Base-by-base conservation (phyloP, 768 basidiomycete genomes). In the Grammothele lineata region DNA sequence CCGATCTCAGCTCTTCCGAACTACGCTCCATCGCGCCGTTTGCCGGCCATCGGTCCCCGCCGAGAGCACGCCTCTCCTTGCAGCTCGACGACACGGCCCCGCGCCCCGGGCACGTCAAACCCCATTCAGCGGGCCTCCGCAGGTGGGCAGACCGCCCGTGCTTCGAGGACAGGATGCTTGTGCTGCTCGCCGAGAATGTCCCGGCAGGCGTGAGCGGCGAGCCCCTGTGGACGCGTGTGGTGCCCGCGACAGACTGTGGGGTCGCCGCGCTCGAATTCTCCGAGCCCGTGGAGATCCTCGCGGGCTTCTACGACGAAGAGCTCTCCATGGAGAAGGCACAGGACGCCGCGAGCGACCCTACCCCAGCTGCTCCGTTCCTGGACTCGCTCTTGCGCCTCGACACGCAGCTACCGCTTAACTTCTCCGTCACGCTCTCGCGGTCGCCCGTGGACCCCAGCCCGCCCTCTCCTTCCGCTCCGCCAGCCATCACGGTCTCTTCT, bases 221-320 rank as follows among this genome's bases (percentile, higher is more conserved):
- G 17, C 50, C 69, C 27, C 62, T 63, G 15, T 52, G 61, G 39
- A 53, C 59, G 25, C 71, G 67, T 15, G 72, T 85, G 15, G 45
- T 35, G 15, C 46, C 51, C 25, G 75, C 81, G 41, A 67, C 74
- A 15, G 62, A 70, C 24, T 62, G 77, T 18, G 84, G 80, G 26
- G 81, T 89, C 37, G 81, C 86, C 36, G 80, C 80, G 37, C 71
- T 90, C 46, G 87, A 88, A 57, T 85, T 77, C 57, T 85, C 86
- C 5, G 76, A 81, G 47, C 62, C 71, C n/a, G 59, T 87, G 43
- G 85, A 89, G 55, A 68, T 76, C 23, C 69, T 87, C 65, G 79
- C 80, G 30, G 79, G 78, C 49, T 70, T 75, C 32, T 70, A 60
- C 58, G 47, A 56, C 55, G 45, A 60, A 47, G 48, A 57, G 51